These are phyloP conservation scores for Paecilomyces formosus DNA, from an alignment of 2,329 filamentous ascomycete genomes.

Conservation along the genomic window DNA sequence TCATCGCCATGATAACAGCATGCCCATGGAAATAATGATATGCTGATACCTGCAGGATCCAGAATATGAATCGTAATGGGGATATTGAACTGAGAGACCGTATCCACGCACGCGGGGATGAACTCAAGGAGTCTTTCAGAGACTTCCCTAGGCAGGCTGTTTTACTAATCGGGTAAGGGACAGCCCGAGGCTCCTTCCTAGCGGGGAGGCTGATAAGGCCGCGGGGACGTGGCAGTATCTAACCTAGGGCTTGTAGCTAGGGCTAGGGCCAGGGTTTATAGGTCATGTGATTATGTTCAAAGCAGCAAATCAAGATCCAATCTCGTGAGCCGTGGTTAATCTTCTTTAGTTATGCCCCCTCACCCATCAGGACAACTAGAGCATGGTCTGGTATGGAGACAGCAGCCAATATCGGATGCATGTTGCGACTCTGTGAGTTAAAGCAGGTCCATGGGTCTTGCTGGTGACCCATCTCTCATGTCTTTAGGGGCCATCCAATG, in stretches of 20 bases:
- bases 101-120: neutral
- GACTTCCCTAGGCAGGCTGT: neutral
- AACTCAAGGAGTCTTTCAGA: neutral
- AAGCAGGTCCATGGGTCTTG: neutral
- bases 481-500: neutral
- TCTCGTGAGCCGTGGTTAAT: neutral
- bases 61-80: neutral
- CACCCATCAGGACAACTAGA: neutral
- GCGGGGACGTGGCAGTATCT: neutral
- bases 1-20: constrained; percentile 38
- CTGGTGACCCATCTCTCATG: neutral
- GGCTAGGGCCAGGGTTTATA: neutral
- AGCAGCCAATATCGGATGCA: neutral
- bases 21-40: neutral
- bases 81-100: neutral
- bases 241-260: constrained; percentile 4
- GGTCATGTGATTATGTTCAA: neutral
- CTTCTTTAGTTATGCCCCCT: neutral
- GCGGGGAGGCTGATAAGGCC: neutral
- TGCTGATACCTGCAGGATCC: neutral
- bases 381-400: neutral
- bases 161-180: neutral
- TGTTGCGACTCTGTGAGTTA: neutral
- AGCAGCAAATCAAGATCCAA: neutral
- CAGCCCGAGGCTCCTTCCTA: neutral